Conservation (phyloP, 2,329 filamentous ascomycete species). For the Beauveria scarabaeidicola region DNA sequence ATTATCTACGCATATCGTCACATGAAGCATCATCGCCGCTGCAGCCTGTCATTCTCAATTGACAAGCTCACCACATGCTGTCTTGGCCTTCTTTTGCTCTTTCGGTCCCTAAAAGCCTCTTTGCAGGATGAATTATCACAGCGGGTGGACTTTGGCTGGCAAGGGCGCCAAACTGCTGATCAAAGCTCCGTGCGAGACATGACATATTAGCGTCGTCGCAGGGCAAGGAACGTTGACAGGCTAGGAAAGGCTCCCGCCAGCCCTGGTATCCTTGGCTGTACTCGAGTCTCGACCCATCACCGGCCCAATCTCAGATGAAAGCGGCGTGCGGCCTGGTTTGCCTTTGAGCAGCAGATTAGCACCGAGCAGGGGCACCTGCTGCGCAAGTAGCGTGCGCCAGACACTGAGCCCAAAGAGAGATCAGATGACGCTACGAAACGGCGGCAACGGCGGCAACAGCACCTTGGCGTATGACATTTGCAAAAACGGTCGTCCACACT, state of each 20-base stretch:
- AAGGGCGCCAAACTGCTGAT: background rate
- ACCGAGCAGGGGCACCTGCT: too few species aligned
- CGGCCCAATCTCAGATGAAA: background rate
- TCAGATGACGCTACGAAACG: too few species aligned
- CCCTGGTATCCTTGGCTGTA: background rate
- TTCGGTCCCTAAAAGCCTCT: background rate
- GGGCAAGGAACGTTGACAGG: background rate
- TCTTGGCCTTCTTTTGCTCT: background rate
- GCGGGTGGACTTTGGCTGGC: background rate
- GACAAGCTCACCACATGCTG: background rate
- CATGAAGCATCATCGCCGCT: too few species aligned
- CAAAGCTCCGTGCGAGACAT: background rate
- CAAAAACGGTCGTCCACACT: too few species aligned
- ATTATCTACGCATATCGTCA: too few species aligned
- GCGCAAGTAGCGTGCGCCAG: too few species aligned
- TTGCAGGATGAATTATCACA: background rate
- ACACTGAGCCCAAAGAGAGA: too few species aligned
- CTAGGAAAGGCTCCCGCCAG: background rate
- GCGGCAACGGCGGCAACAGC: too few species aligned
- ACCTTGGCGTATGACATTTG: too few species aligned
- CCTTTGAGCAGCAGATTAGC: too few species aligned
- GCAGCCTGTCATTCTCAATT: too few species aligned
- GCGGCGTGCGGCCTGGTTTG: too few species aligned
- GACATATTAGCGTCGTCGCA: background rate
- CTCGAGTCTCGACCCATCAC: background rate